Base-by-base conservation (phyloP, 768 basidiomycete species). In the Fomitopsis pulvina region DNA sequence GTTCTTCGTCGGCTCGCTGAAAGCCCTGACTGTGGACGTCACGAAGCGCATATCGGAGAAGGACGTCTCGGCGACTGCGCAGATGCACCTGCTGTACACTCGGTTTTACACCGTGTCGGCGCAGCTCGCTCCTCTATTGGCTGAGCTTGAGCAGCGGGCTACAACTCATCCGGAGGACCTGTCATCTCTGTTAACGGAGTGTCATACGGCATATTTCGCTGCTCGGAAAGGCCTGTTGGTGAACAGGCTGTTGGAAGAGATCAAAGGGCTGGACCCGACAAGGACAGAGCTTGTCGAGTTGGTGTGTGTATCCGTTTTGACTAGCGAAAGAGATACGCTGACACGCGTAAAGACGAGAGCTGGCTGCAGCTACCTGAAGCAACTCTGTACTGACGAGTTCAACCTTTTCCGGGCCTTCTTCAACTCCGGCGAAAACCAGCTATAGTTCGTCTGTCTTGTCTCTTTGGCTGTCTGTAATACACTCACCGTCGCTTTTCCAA, bases 351-450 rank as follows among this genome's bases (percentile, higher is more conserved):
- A 95, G 92, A 95, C 95, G 0, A 77, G 92, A 45, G 75, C 88
- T 1, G 96, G 96, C 5, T 97, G 94, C 63, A 83, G 86, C 50
- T 96, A 94, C 64, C 70, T 99, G 44, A 94, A 94, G 60, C 87
- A 92, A 37, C 74, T 95, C 4, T 97, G 93, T 59, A 81, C 80
- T 5, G 89, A 92, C 51, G 96, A 99, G 61, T 97, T 92, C 67
- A 71, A 78, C 41, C 72, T 98, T 1, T 97, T 85, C 64, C 77
- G 85, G 18, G 75, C 81, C 22, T 95, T 94, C 66, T 99, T 98
- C 66, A 76, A 78, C 52, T 85, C 90, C 0, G 95, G 92, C 2
- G 91, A 90, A 61, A 79, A 85, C 12, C 70, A 74, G 29, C 67
- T 85, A 22, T 85, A 86, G 85, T 87, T 53, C 56, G 81, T 74